Base-by-base conservation (phyloP, 2,329 filamentous ascomycete species). In the Triangularia setosa region DNA sequence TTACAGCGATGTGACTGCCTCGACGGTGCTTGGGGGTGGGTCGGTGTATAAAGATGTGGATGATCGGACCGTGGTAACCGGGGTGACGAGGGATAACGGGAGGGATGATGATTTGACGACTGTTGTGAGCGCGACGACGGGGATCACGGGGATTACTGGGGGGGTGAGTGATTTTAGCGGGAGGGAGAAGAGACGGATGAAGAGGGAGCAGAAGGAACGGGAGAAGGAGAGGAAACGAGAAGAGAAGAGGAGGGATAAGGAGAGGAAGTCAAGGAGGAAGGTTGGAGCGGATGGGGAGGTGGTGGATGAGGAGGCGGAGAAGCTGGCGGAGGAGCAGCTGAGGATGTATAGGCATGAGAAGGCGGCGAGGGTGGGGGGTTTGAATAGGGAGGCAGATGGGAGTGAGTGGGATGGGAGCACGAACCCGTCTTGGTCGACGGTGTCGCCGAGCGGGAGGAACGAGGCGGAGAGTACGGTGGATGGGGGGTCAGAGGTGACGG, bases 321-420 rank as follows among this genome's bases (percentile, higher is more conserved):
- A 82, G 44, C 81, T 81, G 60, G 88, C 85, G 24, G 81, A 88
- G 70, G 80, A 86, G 56, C 89, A 95, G 65, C 85, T 98, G 63
- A 87, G 90, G 64, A 87, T 87, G 33, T 98, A 98, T 80, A 90
- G 93, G 24, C 84, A 92, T 73, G 94, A 98, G 79, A 91, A 89
- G 75, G 81, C 92, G 1, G 94, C 94, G 0, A 85, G 90, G 60
- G 93, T 98, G 1, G 94, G 94, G 35, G 94, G 94, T 21, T 80
- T 98, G 75, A 98, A 98, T 78, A 88, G 89, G 71, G 83, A 90
- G 69, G 84, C 88, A 53, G 94, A 97, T 70, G 90, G 89, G 66
- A 90, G 87, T 65, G 81, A 86, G 69, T 96, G 92, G 83, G 91
- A 96, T 73, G 91, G 91, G 54, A 85, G 82, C 12, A 86, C 84